Evolutionary conservation across 768 basidiomycete species (phyloP).

Genomic region (Panaeolus cyanescens): DNA sequence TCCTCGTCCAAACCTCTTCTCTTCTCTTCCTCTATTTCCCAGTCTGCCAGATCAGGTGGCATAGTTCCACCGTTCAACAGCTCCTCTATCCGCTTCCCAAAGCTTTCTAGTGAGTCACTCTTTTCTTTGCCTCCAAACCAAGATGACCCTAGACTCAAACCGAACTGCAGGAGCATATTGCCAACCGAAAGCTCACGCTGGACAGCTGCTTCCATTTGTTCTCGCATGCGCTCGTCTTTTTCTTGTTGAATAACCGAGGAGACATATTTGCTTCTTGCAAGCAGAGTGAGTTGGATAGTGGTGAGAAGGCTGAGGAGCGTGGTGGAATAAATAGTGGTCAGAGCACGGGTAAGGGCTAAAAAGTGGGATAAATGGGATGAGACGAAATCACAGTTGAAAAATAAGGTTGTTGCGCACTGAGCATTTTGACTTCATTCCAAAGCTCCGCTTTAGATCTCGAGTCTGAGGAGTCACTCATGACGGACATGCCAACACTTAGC

Average conservation of each 20-base stretch:
- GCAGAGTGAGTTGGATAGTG: slow-evolving; percentile 79
- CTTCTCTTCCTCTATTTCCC: slow-evolving; percentile 7
- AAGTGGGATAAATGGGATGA: not conserved
- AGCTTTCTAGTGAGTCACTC: slow-evolving; percentile 22
- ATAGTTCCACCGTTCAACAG: slow-evolving; percentile 17
- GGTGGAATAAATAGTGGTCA: slow-evolving; percentile 85
- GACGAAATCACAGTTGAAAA: not conserved
- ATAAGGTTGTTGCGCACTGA: slow-evolving; percentile 56
- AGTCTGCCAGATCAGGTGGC: slow-evolving; percentile 14
- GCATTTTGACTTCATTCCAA: slow-evolving; percentile 92
- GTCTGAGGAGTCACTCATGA: slow-evolving; percentile 29
- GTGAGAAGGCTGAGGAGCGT: slow-evolving; percentile 88
- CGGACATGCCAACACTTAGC: not conserved
- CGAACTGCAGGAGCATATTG: slow-evolving; percentile 16
- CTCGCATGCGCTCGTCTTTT: slow-evolving; percentile 55
- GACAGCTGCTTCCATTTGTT: slow-evolving; percentile 45
- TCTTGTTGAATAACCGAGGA: slow-evolving; percentile 63
- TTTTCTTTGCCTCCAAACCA: slow-evolving; percentile 23
- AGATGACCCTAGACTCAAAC: slow-evolving; percentile 22
- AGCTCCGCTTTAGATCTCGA: slow-evolving; percentile 74
- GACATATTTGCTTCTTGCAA: slow-evolving; percentile 83
- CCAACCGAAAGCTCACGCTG: slow-evolving; percentile 36
- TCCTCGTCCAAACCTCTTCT: slow-evolving; percentile 14
- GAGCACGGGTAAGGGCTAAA: slow-evolving; percentile 82
- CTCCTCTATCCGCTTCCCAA: slow-evolving; percentile 5